Base-by-base conservation (phyloP, 23 red algal genomes). In the Gracilaria domingensis region DNA sequence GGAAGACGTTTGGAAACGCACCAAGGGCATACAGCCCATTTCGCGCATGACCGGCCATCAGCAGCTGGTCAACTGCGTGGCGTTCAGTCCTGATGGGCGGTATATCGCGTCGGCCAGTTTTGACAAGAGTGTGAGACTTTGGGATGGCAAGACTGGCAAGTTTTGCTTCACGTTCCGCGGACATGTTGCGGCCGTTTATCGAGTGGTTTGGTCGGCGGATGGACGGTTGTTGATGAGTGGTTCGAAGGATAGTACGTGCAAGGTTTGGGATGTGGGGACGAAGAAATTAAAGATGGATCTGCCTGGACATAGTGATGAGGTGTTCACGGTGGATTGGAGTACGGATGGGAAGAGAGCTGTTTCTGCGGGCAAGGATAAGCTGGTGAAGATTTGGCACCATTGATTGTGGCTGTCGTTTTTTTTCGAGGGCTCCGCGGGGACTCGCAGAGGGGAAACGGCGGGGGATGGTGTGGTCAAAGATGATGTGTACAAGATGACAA, bases 231-330 rank as follows among this genome's bases (percentile, higher is more conserved):
- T 99, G 37, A 70, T 95, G 30, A 95, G 87, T 70, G 94, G 71
- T 6, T 94, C 89, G 30, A 94, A 88, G 48, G 97, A 99, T 66
- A 99, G 97, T 53, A 99, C 97, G 14, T 82, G 93, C 24, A 99
- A 99, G 51, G 65, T 99, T 26, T 99, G 91, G 89, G 91, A 96
- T 47, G 48, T 99, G 0, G 36, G 75, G 18, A 81, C 75, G 0
- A 57, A 53, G 32, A 86, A 94, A 49, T 56, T 99, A n/a, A 90
- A 94, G 55, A 34, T 55, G 38, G 95, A 99, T 40, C 91, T 99
- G 1, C 97, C 97, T 40, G 97, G 97, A 58, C 97, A 99, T 80
- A 86, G 94, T 24, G 97, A 99, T 51, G 97, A 99, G 85, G 97
- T 99, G 26, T 99, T 93, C 55, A 88, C 97, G 8, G 86, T 96